phyloP scores from a whole-genome alignment of 2,329 filamentous ascomycete species.

The Colletotrichum sansevieriae region DNA sequence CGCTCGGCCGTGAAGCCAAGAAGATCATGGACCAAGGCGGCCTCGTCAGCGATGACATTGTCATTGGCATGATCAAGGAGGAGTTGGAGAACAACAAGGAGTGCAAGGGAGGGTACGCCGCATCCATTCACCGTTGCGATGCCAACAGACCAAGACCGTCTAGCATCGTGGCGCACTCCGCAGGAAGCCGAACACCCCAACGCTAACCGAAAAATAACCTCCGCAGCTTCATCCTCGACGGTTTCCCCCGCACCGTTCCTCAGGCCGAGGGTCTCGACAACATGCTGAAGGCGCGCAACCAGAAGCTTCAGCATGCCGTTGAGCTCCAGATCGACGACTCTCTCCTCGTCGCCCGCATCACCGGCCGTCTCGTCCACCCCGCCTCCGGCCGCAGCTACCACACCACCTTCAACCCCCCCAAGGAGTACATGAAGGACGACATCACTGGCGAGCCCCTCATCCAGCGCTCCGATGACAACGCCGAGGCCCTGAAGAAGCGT shows the following conservation, averaged over 20 bases:
- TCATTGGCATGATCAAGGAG: constrained; percentile 99
- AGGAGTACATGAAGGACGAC: constrained; percentile 94
- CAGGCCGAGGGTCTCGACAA: constrained; percentile 95
- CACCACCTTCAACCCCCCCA: constrained; percentile 98
- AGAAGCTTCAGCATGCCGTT: constrained; percentile 92
- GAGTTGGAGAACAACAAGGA: constrained; percentile 94
- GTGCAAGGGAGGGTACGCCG: constrained; percentile 90
- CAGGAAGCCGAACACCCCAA: background rate
- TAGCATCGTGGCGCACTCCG: constrained; percentile 8
- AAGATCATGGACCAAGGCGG: constrained; percentile 99
- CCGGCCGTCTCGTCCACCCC: constrained; percentile 94
- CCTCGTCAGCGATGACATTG: constrained; percentile 97
- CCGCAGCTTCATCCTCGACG: constrained; percentile 94
- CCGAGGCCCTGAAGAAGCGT: constrained; percentile 94
- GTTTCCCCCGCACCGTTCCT: constrained; percentile 95
- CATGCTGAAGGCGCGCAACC: constrained; percentile 84
- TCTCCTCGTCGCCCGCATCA: constrained; percentile 95
- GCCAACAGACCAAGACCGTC: background rate
- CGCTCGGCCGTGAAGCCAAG: constrained; percentile 95
- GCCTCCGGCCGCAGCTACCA: constrained; percentile 97
- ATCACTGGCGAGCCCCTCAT: constrained; percentile 96
- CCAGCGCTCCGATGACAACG: constrained; percentile 97
- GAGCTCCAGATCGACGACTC: constrained; percentile 97
- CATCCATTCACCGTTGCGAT: constrained; percentile 14
- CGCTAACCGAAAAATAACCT: constrained; percentile 22